Base-by-base conservation (phyloP, 1,284 basidiomycete genomes). In the Tilletiopsis washingtonensis region DNA sequence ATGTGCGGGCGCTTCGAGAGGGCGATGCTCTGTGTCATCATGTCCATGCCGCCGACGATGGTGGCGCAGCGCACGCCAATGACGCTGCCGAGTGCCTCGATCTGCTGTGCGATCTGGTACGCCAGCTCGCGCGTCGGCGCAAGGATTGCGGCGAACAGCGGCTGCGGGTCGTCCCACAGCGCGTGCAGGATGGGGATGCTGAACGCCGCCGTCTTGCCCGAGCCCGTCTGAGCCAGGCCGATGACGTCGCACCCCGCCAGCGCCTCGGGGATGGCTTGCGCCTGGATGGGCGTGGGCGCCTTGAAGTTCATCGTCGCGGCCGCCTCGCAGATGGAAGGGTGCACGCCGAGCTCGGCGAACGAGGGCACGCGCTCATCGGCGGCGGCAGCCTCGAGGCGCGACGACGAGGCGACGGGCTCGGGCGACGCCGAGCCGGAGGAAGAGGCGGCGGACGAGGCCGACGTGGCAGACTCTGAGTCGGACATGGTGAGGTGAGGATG, bases 131-230 rank as follows among this genome's bases (percentile, higher is more conserved):
- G 7, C 9, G 48, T 53, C 2, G 94, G 94, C 3, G 93, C 91
- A 24, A 99, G 79, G 9, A 98, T 84, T 66, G 90, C 88, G 5
- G 91, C 89, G 72, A 91, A 99, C 46, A 94, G 81, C 20, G 90
- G 88, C 68, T 85, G 85, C 21, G 94, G 94, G 46, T 94, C 85
- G 54, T 97, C 88, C 91, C 91, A 98, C 68, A 98, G 77, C 58
- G 88, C 89, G 76, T 99, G 93, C 32, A 99, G 78, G 54, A 99
- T 93, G 4, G 94, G 94, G 4, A 98, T 78, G 17, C 88, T 88
- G 76, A 98, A 98, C 3, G 94, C 94, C 9, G 91, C 94, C 1
- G 94, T 98, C 77, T 98, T 98, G 61, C 94, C 94, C 15, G 88
- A 91, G 42, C 94, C 94, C 1, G 94, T 99, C 66, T 90, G 86